A percentile compares a stretch with the other conserved stretches of the same genome.
phyloP scores from a whole-genome alignment of 78 protist genomes.

The Ministeria vibrans region DNA sequence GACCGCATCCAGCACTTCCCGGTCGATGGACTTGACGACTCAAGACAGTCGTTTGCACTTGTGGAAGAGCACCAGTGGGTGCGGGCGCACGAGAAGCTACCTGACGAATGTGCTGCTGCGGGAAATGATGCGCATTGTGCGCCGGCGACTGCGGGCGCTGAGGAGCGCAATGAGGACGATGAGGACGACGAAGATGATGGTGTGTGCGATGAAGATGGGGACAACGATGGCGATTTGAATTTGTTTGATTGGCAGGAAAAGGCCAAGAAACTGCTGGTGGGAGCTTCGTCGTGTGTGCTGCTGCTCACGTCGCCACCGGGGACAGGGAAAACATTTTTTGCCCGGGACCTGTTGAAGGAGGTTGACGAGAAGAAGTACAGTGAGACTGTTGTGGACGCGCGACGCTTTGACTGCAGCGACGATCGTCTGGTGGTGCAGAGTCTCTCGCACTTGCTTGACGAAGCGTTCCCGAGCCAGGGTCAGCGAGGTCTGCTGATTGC shows the following conservation, averaged over 20 bases:
- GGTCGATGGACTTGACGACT: too few relatives aligned
- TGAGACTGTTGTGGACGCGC: background rate
- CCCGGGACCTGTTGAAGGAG: background rate
- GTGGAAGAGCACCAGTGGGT: background rate
- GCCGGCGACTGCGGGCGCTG: background rate
- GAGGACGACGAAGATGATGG: background rate
- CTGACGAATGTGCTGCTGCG: too few relatives aligned
- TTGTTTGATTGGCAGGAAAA: too few relatives aligned
- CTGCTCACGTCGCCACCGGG: background rate
- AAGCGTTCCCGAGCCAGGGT: background rate
- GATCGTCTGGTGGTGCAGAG: background rate
- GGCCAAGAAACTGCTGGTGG: too few relatives aligned
- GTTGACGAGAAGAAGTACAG: background rate
- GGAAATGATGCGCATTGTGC: too few relatives aligned
- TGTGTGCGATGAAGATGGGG: background rate
- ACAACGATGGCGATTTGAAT: background rate
- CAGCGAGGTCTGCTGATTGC: background rate
- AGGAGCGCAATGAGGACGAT: too few relatives aligned
- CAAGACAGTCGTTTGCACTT: too few relatives aligned
- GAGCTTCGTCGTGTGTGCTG: background rate
- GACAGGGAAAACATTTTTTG: background rate
- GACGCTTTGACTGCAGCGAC: constrained; percentile 5
- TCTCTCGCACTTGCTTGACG: background rate
- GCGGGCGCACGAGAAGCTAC: background rate
- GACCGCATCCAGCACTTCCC: background rate